These are phyloP conservation scores for Pyrenophora graminea DNA, from an alignment of 2,329 filamentous ascomycete genomes.

Conservation along the genomic window DNA sequence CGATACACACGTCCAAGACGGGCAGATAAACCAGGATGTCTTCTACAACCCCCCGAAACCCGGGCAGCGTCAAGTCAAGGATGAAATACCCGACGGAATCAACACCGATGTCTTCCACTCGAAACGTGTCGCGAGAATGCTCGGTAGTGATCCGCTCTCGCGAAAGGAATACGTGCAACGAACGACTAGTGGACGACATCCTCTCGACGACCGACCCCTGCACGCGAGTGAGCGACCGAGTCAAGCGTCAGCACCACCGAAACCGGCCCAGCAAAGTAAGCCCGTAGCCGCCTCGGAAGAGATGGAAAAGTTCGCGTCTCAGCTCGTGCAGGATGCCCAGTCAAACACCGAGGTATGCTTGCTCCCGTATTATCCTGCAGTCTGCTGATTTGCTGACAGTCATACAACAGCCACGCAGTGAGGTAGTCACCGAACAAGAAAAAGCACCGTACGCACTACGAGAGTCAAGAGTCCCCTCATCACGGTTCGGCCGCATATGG, in stretches of 20 bases:
- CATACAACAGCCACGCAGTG: constrained; percentile 37
- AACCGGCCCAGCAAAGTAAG: constrained; percentile 15
- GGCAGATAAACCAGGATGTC: constrained; percentile 59
- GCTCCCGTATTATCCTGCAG: constrained; percentile 5
- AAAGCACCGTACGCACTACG: constrained; percentile 68
- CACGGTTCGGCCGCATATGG: constrained; percentile 84
- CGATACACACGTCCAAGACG: constrained; percentile 48
- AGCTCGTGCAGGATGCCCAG: constrained; percentile 52
- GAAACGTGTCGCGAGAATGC: constrained; percentile 59
- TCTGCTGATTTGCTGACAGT: constrained; percentile 55
- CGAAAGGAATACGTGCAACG: constrained; percentile 42
- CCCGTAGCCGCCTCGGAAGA: constrained; percentile 37
- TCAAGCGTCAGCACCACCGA: constrained; percentile 17
- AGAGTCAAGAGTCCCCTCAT: constrained; percentile 89
- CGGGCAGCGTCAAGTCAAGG: constrained; percentile 36
- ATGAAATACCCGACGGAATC: constrained; percentile 61
- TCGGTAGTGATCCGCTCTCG: constrained; percentile 53
- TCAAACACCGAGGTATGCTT: constrained; percentile 35
- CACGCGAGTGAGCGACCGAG: constrained; percentile 11
- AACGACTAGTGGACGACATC: constrained; percentile 27
- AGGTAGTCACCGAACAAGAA: constrained; percentile 32
- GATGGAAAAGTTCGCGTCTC: constrained; percentile 53
- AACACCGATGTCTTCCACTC: constrained; percentile 67
- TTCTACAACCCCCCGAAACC: constrained; percentile 46
- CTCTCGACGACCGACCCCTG: constrained; percentile 17